A percentile compares a stretch with the other conserved stretches of the same genome.
Evolutionary conservation across 139 green algal genomes (phyloP).

Genomic region (Tetradesmus lagerheimii): DNA sequence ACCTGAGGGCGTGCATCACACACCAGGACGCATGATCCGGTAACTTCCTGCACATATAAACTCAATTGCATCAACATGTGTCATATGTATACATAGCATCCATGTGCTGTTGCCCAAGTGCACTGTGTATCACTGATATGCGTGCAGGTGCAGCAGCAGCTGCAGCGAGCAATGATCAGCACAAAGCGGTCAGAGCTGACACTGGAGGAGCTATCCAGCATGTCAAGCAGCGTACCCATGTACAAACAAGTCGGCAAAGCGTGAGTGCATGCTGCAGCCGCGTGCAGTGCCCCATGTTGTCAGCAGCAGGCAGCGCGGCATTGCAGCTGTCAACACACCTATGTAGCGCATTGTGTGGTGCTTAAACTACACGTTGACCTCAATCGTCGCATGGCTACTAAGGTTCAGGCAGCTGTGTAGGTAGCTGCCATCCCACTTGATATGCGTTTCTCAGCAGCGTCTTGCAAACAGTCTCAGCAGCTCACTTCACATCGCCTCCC

Average conservation of each 20-base stretch:
- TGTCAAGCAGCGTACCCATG: constrained; percentile 16
- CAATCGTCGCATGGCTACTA: too few relatives aligned
- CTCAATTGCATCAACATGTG: too few relatives aligned
- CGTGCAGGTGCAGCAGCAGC: constrained; percentile 37
- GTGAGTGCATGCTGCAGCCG: constrained; percentile 13
- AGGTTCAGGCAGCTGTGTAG: too few relatives aligned
- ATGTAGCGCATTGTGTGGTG: background rate
- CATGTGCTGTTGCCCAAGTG: background rate
- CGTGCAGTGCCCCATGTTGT: background rate
- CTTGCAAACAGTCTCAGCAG: too few relatives aligned
- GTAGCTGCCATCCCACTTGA: background rate
- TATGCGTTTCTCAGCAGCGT: background rate
- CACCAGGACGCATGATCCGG: too few relatives aligned
- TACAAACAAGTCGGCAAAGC: constrained; percentile 47
- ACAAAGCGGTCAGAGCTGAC: constrained; percentile 28
- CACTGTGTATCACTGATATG: background rate
- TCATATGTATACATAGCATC: too few relatives aligned
- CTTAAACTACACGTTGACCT: background rate
- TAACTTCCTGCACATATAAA: too few relatives aligned
- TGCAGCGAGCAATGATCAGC: constrained; percentile 30
- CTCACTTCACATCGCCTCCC: background rate
- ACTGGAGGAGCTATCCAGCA: constrained; percentile 33
- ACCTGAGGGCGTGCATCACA: background rate
- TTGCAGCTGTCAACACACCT: too few relatives aligned
- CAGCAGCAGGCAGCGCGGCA: background rate